phyloP scores from a whole-genome alignment of 495 filamentous ascomycete genomes.

The Penicillium mononematosum region DNA sequence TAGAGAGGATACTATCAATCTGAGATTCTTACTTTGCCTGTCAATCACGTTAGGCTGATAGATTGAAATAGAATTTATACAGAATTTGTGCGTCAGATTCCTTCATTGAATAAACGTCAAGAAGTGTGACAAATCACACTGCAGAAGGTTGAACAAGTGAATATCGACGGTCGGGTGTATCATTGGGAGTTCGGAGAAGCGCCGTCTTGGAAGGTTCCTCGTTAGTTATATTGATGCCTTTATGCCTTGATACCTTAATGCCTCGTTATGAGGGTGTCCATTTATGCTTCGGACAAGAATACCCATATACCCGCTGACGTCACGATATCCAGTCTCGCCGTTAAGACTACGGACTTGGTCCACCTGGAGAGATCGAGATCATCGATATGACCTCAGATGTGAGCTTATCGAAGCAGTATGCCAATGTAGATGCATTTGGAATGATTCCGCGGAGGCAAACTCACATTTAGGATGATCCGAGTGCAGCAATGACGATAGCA shows the following conservation, averaged over 20 bases:
- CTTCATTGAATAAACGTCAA: too few relatives aligned
- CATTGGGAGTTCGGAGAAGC: too few relatives aligned
- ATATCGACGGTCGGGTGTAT: too few relatives aligned
- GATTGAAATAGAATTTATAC: too few relatives aligned
- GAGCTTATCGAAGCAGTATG: not conserved
- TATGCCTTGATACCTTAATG: not conserved
- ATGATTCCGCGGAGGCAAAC: conserved; percentile 11
- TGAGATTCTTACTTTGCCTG: too few relatives aligned
- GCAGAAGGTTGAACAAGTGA: too few relatives aligned
- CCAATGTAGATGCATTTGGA: not conserved
- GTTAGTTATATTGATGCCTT: not conserved
- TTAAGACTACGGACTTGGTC: not conserved
- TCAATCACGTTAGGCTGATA: not conserved
- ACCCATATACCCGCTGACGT: conserved; percentile 11
- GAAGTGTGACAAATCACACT: too few relatives aligned
- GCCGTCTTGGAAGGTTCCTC: too few relatives aligned
- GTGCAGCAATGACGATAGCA: conserved; percentile 23
- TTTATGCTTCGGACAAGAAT: not conserved
- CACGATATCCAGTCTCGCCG: not conserved
- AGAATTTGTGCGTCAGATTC: too few relatives aligned
- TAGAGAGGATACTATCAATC: too few relatives aligned
- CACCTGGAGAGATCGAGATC: conserved; percentile 6
- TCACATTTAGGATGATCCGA: conserved; percentile 1
- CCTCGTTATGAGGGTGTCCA: not conserved
- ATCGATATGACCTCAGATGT: conserved; percentile 22